These are phyloP conservation scores for Colletotrichum gigasporum DNA, from an alignment of 2,329 filamentous ascomycete species.

Conservation along the genomic window DNA sequence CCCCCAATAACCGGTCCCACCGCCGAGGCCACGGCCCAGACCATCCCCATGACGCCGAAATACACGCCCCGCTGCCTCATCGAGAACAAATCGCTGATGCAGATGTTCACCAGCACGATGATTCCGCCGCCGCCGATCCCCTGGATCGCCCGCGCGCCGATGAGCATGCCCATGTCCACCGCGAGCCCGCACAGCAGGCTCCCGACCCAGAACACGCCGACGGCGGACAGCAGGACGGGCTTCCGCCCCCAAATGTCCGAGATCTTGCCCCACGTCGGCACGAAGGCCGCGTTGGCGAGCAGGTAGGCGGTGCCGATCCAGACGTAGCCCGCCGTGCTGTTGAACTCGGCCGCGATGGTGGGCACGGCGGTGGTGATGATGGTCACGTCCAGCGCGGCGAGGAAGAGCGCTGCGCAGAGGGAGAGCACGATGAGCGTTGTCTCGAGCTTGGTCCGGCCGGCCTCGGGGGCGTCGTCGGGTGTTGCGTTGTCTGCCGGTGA, in stretches of 20 bases:
- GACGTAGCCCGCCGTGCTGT: conserved; percentile 73
- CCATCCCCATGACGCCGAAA: conserved; percentile 72
- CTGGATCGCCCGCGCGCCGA: conserved; percentile 58
- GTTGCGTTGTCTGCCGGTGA: not conserved
- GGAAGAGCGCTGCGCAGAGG: conserved; percentile 44
- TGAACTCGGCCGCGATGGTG: conserved; percentile 66
- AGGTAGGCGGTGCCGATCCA: conserved; percentile 83
- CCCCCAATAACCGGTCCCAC: conserved; percentile 74
- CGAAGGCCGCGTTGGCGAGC: conserved; percentile 72
- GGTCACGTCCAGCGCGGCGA: conserved; percentile 61
- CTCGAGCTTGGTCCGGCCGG: conserved; percentile 47
- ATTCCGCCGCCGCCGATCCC: conserved; percentile 63
- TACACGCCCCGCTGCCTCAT: conserved; percentile 56
- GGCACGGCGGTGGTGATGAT: conserved; percentile 71
- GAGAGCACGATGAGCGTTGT: conserved; percentile 37
- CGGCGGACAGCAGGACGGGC: conserved; percentile 57
- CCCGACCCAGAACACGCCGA: conserved; percentile 61
- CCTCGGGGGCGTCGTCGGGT: conserved; percentile 41
- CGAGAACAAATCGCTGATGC: conserved; percentile 64
- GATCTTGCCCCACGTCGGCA: conserved; percentile 76
- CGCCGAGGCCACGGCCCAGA: conserved; percentile 73
- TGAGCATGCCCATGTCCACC: conserved; percentile 55
- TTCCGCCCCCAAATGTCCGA: conserved; percentile 69
- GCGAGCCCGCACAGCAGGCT: conserved; percentile 59
- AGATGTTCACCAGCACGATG: conserved; percentile 61